These are phyloP conservation scores for Melastoma malabathricum DNA, from an alignment of 345 rosid species.

Conservation along the genomic window DNA sequence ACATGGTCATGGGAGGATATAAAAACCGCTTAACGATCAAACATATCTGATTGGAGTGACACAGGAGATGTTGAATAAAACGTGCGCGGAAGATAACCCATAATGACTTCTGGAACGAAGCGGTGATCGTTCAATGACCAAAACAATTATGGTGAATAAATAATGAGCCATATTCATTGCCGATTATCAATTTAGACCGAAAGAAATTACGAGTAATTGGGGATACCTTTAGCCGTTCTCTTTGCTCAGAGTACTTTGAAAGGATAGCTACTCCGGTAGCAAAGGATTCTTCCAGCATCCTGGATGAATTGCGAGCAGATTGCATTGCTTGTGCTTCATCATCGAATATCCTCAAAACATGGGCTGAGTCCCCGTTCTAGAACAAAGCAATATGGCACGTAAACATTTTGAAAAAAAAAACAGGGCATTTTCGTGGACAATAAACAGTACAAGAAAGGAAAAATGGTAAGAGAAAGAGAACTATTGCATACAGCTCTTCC, in stretches of 20 bases:
- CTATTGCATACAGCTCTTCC: slow-evolving; percentile 48
- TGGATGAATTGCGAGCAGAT: slow-evolving; percentile 67
- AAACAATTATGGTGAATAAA: neutral
- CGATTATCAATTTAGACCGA: neutral
- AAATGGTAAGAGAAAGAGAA: neutral
- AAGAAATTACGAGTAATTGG: neutral
- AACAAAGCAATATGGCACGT: slow-evolving; percentile 5
- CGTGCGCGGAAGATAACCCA: no score
- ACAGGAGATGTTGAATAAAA: no score
- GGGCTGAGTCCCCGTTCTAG: slow-evolving; percentile 70
- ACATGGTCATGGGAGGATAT: no score
- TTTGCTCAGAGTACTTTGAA: slow-evolving; percentile 74
- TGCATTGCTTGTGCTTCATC: slow-evolving; percentile 90
- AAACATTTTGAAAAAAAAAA: no score
- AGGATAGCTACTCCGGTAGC: slow-evolving; percentile 76
- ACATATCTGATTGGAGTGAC: no score
- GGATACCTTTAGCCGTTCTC: slow-evolving; percentile 79
- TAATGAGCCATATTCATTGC: neutral
- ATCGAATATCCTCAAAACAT: slow-evolving; percentile 70
- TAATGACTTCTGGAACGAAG: no score
- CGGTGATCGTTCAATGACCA: neutral
- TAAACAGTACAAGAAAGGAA: slow-evolving; percentile 2
- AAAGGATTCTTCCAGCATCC: slow-evolving; percentile 74
- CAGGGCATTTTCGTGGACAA: neutral
- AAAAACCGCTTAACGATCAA: no score